phyloP scores from a whole-genome alignment of 805 yeast species.

The Starmera amethionina region DNA sequence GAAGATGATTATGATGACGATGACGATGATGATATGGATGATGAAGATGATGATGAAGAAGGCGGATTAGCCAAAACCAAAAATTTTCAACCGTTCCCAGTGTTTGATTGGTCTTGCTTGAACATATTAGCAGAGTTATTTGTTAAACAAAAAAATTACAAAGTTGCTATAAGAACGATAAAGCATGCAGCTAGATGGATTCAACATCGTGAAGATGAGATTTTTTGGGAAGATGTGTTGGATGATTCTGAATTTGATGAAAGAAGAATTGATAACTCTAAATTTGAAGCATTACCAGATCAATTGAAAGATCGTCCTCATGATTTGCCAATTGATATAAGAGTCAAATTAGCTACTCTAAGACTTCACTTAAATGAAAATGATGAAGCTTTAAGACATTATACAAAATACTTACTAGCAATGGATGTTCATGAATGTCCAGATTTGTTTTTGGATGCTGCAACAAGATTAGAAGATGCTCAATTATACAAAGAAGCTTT shows the following conservation, averaged over 20 bases:
- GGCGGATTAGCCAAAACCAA: constrained; percentile 9
- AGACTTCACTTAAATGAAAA: constrained; percentile 55
- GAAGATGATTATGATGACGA: constrained; percentile 13
- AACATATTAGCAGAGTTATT: constrained; percentile 78
- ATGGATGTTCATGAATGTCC: constrained; percentile 51
- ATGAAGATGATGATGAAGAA: constrained; percentile 12
- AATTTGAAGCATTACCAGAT: constrained; percentile 29
- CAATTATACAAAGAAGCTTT: constrained; percentile 73
- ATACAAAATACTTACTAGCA: constrained; percentile 41
- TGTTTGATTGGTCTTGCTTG: constrained; percentile 81
- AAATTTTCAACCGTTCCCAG: constrained; percentile 26
- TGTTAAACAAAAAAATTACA: constrained; percentile 56
- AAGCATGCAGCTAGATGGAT: constrained; percentile 78
- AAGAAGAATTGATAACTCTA: constrained; percentile 42
- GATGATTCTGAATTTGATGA: constrained; percentile 82
- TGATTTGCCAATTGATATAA: constrained; percentile 73
- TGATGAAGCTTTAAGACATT: constrained; percentile 68
- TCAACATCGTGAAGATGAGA: constrained; percentile 48
- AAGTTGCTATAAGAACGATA: constrained; percentile 52
- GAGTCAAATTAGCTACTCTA: constrained; percentile 70
- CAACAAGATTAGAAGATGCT: constrained; percentile 56
- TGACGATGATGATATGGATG: constrained; percentile 9
- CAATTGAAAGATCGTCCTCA: constrained; percentile 28
- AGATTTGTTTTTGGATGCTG: constrained; percentile 74
- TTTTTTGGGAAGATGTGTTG: constrained; percentile 33